Evolutionary conservation across 148 eudicot species (phyloP), one percentile per base, ranked within the genome.

Genomic region (Nepenthes mirabilis): DNA sequence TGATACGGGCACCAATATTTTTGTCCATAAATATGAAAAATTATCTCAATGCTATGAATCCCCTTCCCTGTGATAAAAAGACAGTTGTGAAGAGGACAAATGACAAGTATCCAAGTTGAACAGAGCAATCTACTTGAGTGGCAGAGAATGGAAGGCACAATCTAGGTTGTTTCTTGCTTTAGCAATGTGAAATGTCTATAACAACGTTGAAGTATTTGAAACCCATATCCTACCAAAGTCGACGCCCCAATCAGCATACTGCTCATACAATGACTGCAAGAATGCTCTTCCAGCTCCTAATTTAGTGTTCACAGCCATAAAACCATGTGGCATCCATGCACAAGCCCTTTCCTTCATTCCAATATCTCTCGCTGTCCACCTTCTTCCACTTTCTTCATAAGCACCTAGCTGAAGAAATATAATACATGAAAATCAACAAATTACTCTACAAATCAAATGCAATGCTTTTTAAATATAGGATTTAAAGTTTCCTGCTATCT

Each of bases 241-340:
- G 52, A 94, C 84, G 57, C 91, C 95, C 99, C 99, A 94, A n/a
- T 79, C 80, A 5, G 91, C 90, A 78, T 89, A 94, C 40, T 94
- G 99, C 57, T 83, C 83, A 73, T 94, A 79, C 34, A 94, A 87
- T 36, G 99, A 94, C 61, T 95, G 79, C 74, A 94, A 66, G 63
- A 89, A 94, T 33, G 97, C 97, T 78, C 82, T 84, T 74, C 97
- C 99, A 59, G 99, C 97, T 68, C 83, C 91, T 45, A 74, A 68
- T 53, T 76, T 67, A 11, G 97, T 84, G 57, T 94, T 72, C 34
- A 89, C 93, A 65, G 95, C 74, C 99, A 94, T 89, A 77, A 94
- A 94, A 72, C 99, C 95, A 71, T 94, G 69, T 34, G 63, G 50
- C 99, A 94, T 94, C 99, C 99, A 89, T n/a, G 72, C 81, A 73